phyloP scores from a whole-genome alignment of 352 stramenopile species.

The Phytophthora macrochlamydospora region DNA sequence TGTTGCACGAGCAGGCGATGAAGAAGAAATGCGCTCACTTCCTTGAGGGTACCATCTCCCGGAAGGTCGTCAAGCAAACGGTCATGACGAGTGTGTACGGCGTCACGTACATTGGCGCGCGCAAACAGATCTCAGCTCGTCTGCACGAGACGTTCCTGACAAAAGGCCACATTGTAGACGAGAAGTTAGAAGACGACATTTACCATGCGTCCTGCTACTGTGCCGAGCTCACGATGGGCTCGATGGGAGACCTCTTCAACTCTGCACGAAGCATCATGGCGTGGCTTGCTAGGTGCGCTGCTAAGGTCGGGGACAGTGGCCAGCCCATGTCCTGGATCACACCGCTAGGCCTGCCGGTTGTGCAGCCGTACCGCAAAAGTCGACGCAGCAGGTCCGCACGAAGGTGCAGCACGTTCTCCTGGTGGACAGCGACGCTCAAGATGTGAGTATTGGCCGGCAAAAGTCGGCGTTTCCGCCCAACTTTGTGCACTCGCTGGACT shows the following conservation, averaged over 20 bases:
- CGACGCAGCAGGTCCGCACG: slow-evolving; percentile 77
- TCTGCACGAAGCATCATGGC: slow-evolving; percentile 96
- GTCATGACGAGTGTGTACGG: slow-evolving; percentile 99
- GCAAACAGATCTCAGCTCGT: slow-evolving; percentile 97
- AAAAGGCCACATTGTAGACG: slow-evolving; percentile 76
- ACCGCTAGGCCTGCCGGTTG: slow-evolving; percentile 97
- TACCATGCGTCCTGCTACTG: slow-evolving; percentile 93
- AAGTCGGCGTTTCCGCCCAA: slow-evolving; percentile 99
- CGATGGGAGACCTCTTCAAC: slow-evolving; percentile 97
- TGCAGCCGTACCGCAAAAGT: slow-evolving; percentile 97
- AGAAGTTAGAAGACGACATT: slow-evolving; percentile 86
- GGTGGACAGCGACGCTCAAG: slow-evolving; percentile 61
- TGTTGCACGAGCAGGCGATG: slow-evolving; percentile 42
- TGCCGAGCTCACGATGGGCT: slow-evolving; percentile 95
- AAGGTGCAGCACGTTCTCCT: slow-evolving; percentile 92
- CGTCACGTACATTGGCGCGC: slow-evolving; percentile 99
- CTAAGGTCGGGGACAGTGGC: slow-evolving; percentile 73
- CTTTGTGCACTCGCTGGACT: slow-evolving; percentile 99
- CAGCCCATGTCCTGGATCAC: slow-evolving; percentile 99
- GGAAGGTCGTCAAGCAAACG: slow-evolving; percentile 99
- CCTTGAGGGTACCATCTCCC: slow-evolving; percentile 76
- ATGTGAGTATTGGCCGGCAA: slow-evolving; percentile 85
- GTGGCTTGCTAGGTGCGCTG: slow-evolving; percentile 77
- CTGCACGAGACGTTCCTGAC: slow-evolving; percentile 92
- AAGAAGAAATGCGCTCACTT: slow-evolving; percentile 73